phyloP scores from a whole-genome alignment of 768 basidiomycete genomes.

The Pleurotus tuber-regium region DNA sequence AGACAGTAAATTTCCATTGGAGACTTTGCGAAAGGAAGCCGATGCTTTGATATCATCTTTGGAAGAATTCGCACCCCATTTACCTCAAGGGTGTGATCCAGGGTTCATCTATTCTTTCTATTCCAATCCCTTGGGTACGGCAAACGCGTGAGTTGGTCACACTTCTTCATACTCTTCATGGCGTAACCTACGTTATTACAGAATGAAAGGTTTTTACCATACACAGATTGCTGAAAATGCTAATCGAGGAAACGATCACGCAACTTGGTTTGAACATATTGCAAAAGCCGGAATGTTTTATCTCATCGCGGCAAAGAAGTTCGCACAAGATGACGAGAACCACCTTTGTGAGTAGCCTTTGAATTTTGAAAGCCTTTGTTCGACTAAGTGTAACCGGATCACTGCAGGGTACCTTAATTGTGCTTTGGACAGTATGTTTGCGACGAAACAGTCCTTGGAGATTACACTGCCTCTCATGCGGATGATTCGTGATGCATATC shows the following conservation, averaged over 20 bases:
- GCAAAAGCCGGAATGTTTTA: constrained; percentile 26
- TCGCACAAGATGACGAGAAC: constrained; percentile 37
- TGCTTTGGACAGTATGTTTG: constrained; percentile 31
- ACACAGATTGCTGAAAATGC: constrained; percentile 17
- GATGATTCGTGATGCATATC: constrained; percentile 18
- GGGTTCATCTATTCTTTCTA: constrained; percentile 36
- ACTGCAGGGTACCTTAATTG: constrained; percentile 23
- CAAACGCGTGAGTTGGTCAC: constrained; percentile 29
- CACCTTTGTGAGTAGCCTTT: constrained; percentile 18
- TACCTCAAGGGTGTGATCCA: constrained; percentile 15
- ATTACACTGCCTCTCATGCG: constrained; percentile 21
- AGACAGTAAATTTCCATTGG: constrained; percentile 19
- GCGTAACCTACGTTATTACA: constrained; percentile 3
- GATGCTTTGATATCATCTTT: constrained; percentile 28
- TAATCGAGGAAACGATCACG: constrained; percentile 15
- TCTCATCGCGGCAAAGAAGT: constrained; percentile 26
- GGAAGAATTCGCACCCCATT: neutral
- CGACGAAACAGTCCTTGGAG: constrained; percentile 18
- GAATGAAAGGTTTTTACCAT: constrained; percentile 29
- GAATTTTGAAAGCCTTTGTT: neutral
- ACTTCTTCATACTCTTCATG: neutral
- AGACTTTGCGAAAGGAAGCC: constrained; percentile 29
- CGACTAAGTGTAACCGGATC: neutral
- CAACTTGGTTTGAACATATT: constrained; percentile 15
- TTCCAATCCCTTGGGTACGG: constrained; percentile 32